Percentiles rank a stretch among this genome's conserved stretches.
Evolutionary conservation across 352 stramenopile species (phyloP).

Genomic region (Globisporangium cystogenes): DNA sequence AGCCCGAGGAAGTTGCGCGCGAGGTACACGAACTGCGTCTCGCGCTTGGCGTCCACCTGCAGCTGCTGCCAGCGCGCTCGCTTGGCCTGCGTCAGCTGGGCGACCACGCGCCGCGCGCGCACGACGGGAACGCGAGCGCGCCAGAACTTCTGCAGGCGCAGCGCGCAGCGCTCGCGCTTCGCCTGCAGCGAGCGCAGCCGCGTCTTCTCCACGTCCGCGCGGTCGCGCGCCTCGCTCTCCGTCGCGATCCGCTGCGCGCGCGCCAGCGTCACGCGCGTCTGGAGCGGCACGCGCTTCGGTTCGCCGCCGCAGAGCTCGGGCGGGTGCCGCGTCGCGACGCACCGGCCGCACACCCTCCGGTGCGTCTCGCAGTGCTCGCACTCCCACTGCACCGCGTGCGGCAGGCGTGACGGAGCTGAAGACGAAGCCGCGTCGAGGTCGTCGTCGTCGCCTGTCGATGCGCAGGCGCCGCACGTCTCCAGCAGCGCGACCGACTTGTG

Average conservation of each 20-base stretch:
- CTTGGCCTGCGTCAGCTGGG: constrained; percentile 19
- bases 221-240: constrained; percentile 38
- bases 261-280: constrained; percentile 36
- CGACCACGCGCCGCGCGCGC: constrained; percentile 20
- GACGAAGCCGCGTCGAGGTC: not conserved
- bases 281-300: constrained; percentile 21
- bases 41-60: constrained; percentile 23
- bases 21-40: constrained; percentile 31
- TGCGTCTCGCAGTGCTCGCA: constrained; percentile 24
- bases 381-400: constrained; percentile 41
- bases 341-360: constrained; percentile 34
- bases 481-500: constrained; percentile 36
- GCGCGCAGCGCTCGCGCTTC: constrained; percentile 21
- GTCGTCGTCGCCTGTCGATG: constrained; percentile 13
- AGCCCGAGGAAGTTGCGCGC: constrained; percentile 33
- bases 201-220: constrained; percentile 40
- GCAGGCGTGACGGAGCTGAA: not conserved
- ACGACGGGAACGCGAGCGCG: constrained; percentile 24
- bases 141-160: constrained; percentile 58
- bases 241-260: constrained; percentile 24
- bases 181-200: constrained; percentile 18
- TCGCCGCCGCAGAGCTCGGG: constrained; percentile 34
- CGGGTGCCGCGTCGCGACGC: constrained; percentile 32
- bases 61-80: constrained; percentile 30
- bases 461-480: constrained; percentile 40